A percentile compares a stretch with the other conserved stretches of the same genome.
Evolutionary conservation across 306 rosid species (phyloP).

Genomic region (Cicer judaicum): DNA sequence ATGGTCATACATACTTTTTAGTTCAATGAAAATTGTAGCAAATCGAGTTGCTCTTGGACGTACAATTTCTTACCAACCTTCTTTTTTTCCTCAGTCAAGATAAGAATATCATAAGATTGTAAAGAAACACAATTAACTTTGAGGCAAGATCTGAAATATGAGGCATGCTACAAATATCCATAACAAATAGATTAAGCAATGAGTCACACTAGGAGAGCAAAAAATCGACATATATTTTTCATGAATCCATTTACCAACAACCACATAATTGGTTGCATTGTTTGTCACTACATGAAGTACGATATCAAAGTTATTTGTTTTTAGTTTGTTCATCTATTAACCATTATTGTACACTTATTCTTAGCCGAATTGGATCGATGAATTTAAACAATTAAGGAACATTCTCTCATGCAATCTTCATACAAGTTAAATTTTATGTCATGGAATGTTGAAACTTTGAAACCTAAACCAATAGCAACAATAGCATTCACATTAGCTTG

Average conservation of each 20-base stretch:
- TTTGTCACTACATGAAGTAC: neutral
- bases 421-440: neutral
- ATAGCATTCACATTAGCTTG: neutral
- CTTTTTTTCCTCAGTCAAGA: no score
- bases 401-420: neutral
- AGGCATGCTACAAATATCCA: no score
- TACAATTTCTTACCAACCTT: no score
- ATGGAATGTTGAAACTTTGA: neutral
- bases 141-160: no score
- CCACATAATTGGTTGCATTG: no score
- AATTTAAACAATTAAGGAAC: neutral
- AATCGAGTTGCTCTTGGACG: no score
- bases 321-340: neutral
- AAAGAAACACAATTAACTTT: no score
- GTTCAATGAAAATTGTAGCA: no score
- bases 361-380: no score
- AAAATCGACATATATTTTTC: neutral
- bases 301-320: neutral
- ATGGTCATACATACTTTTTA: no score
- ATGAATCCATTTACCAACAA: neutral
- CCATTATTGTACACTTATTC: neutral
- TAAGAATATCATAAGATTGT: no score
- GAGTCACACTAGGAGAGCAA: neutral
- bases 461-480: neutral
- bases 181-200: no score